Conservation (phyloP, 192 early-diverging fungal species). For the Kickxella alabastrina region DNA sequence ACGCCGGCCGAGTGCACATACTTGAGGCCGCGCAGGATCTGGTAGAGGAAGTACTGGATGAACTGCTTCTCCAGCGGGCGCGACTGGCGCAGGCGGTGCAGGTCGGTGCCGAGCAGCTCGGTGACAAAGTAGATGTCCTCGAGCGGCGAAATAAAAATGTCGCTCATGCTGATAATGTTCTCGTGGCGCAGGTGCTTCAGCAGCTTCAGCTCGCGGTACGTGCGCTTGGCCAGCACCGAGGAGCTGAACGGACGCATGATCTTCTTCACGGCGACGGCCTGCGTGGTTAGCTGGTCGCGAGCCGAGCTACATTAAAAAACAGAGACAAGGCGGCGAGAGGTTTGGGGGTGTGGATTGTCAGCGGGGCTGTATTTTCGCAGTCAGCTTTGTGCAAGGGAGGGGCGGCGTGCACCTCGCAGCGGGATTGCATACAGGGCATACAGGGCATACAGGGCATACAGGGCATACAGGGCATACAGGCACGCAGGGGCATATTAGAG, state of each 20-base stretch:
- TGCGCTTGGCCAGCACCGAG: conserved; percentile 88
- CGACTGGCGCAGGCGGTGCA: conserved; percentile 86
- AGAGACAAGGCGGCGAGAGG: neutral
- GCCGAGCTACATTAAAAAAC: conserved; percentile 65
- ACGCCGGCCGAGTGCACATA: conserved; percentile 96
- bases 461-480: no score
- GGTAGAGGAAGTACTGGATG: conserved; percentile 97
- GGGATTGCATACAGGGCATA: no score
- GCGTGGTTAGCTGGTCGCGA: conserved; percentile 78
- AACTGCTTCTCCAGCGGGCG: conserved; percentile 91
- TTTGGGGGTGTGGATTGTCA: no score
- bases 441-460: no score
- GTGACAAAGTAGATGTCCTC: conserved; percentile 99
- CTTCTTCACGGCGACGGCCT: conserved; percentile 92
- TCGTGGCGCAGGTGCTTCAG: conserved; percentile 91
- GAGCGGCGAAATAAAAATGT: conserved; percentile 90
- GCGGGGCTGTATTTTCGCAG: no score
- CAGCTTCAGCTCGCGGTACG: conserved; percentile 92
- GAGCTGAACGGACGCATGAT: conserved; percentile 93
- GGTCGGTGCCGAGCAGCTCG: conserved; percentile 91
- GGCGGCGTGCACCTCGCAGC: no score
- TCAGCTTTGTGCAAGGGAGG: no score
- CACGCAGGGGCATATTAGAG: no score
- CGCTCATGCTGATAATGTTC: conserved; percentile 90
- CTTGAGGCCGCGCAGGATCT: conserved; percentile 88